Conservation (phyloP, 106 monocot genomes). For the Dioscorea dumetorum region DNA sequence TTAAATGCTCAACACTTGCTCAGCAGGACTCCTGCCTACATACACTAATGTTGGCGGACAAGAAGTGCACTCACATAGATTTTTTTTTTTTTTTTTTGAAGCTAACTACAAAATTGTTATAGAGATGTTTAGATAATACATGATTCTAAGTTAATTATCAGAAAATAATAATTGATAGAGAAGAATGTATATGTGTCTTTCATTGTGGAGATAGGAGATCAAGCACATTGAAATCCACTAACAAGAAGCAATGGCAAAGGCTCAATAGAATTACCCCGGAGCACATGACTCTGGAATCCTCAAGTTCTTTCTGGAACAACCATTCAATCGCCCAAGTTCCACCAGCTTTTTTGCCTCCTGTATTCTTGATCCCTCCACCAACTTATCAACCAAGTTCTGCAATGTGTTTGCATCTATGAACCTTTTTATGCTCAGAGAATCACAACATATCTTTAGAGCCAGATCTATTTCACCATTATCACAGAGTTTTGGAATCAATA, state of each 20-base stretch:
- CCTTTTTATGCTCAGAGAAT: slow-evolving; percentile 29
- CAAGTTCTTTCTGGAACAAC: slow-evolving; percentile 28
- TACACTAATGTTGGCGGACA: too few species aligned
- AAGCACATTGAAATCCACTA: not conserved
- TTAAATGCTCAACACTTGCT: too few species aligned
- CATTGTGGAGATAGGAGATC: not conserved
- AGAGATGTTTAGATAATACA: too few species aligned
- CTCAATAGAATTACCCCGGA: not conserved
- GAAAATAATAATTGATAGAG: not conserved
- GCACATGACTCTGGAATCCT: slow-evolving; percentile 2
- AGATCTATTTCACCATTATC: slow-evolving; percentile 42
- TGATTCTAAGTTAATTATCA: not conserved
- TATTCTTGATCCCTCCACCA: slow-evolving; percentile 35
- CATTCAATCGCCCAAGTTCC: slow-evolving; percentile 23
- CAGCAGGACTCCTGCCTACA: too few species aligned
- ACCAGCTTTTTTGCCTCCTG: slow-evolving; percentile 60
- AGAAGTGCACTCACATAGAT: too few species aligned
- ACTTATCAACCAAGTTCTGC: slow-evolving; percentile 38
- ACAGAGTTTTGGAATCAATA: slow-evolving; percentile 35
- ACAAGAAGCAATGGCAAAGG: not conserved
- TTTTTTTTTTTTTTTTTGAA: too few species aligned
- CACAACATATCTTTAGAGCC: slow-evolving; percentile 49
- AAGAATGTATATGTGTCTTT: not conserved
- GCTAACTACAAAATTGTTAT: too few species aligned
- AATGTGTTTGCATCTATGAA: slow-evolving; percentile 18